Evolutionary conservation across 1,284 basidiomycete species (phyloP), one percentile per base, ranked within the genome.

Genomic region (Acaromyces ingoldii): DNA sequence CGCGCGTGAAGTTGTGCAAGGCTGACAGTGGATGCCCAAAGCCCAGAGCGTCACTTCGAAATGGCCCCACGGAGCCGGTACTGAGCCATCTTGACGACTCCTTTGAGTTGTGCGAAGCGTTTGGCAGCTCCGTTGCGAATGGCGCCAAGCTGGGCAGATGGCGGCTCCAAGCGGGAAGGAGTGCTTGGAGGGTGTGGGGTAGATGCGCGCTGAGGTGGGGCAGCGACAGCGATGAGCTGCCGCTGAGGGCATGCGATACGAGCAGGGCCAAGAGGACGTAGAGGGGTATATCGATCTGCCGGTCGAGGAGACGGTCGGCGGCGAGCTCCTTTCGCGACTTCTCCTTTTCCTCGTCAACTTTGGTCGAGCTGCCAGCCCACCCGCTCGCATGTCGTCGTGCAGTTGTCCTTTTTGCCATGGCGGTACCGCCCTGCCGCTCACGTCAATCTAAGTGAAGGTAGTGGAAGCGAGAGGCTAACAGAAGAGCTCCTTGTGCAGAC

Each of bases 11-110:
- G 53, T 60, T 62, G 58, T 68, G 64, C 13, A 68, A 53, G 22
- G 66, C 65, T 6, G 63, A 66, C 22, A 68, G 54, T 10, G 66
- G 66, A 40, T 68, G 66, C 11, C 66, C 66, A 28, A 68, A 68
- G 6, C 66, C 66, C 13, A 58, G 55, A 0, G 66, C 66, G 25
- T 68, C 66, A 50, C 64, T 66, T 15, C 66, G 57, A 39, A 68
- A 68, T 4, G 66, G 66, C 36, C 66, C 64, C 5, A 58, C 49
- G 19, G 31, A 29, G 13, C 54, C 55, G 17, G 41, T 38, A 9
- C n/a, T 6, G 40, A 33, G 21, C 50, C 42, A 56, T 55, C 28
- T 47, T 42, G 17, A 51, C 31, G 54, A 40, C 11, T 25, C 37
- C 22, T 60, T 58, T 38, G 53, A 66, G 24, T 46, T 28, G 22